Conservation (phyloP, 1,139 yeast genomes). For the Pichia sp. region DNA sequence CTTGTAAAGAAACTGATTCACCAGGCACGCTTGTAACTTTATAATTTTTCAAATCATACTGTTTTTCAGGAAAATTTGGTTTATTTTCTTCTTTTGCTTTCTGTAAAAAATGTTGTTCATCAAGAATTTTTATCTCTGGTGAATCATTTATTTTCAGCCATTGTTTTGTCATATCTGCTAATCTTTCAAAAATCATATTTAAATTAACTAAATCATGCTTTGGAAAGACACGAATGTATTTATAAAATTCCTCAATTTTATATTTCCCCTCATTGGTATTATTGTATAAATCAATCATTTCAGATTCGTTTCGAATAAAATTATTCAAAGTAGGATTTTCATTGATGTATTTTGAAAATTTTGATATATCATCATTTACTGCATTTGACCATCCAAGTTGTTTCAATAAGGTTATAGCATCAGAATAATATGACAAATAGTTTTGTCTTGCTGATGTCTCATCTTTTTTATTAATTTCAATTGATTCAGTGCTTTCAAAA, state of each 20-base stretch:
- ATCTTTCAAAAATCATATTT: neutral
- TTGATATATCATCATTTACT: neutral
- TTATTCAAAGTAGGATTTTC: slow-evolving; percentile 5
- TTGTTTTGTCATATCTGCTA: slow-evolving; percentile 5
- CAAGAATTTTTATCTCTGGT: neutral
- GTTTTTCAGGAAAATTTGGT: neutral
- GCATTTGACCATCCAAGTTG: slow-evolving; percentile 2
- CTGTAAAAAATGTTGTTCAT: neutral
- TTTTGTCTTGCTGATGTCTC: neutral
- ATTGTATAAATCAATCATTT: neutral
- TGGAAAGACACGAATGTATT: slow-evolving; percentile 11
- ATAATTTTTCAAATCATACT: neutral
- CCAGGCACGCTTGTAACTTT: slow-evolving; percentile 17
- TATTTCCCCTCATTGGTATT: slow-evolving; percentile 1
- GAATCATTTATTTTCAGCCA: slow-evolving; percentile 13
- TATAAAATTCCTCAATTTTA: slow-evolving; percentile 16
- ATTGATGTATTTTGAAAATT: slow-evolving; percentile 7
- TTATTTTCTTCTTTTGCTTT: no score
- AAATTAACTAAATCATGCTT: slow-evolving; percentile 11
- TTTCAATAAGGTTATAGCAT: neutral
- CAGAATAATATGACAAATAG: neutral
- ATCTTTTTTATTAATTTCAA: no score
- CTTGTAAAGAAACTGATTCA: slow-evolving; percentile 26
- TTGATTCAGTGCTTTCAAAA: neutral
- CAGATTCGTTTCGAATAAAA: slow-evolving; percentile 1